Percentiles rank a stretch among this genome's conserved stretches.
Conservation (phyloP, 805 yeast genomes). For the Spathaspora arborariae region DNA sequence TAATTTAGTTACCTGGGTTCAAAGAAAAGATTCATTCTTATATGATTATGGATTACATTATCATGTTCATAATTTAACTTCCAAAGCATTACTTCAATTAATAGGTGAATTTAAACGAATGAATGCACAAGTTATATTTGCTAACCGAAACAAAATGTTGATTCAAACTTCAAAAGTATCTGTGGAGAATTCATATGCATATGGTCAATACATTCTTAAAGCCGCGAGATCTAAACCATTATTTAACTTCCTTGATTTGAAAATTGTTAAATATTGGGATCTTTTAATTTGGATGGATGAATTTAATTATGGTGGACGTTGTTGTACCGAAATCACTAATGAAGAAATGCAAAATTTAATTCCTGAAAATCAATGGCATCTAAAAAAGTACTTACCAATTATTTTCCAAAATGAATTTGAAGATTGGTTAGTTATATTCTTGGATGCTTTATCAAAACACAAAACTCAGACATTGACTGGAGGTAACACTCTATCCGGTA, state of each 20-base stretch:
- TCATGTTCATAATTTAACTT: constrained; percentile 83
- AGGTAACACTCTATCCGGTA: constrained; percentile 30
- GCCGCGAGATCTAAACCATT: constrained; percentile 76
- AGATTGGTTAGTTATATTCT: constrained; percentile 76
- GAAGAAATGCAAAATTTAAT: constrained; percentile 41
- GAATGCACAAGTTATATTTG: constrained; percentile 79
- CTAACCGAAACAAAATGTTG: constrained; percentile 71
- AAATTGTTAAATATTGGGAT: constrained; percentile 84
- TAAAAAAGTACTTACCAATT: constrained; percentile 67
- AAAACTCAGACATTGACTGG: constrained; percentile 43
- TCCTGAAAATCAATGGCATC: constrained; percentile 72
- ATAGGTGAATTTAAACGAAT: constrained; percentile 72
- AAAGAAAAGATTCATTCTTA: constrained; percentile 64
- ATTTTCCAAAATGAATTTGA: constrained; percentile 79
- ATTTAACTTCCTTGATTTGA: constrained; percentile 76
- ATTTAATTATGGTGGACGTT: constrained; percentile 77
- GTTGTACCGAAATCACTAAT: constrained; percentile 43
- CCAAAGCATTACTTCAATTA: constrained; percentile 76
- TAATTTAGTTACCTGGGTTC: constrained; percentile 82
- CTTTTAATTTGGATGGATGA: constrained; percentile 93
- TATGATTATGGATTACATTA: constrained; percentile 79
- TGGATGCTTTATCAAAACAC: constrained; percentile 59
- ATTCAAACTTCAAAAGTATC: constrained; percentile 70
- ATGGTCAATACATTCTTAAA: constrained; percentile 77
- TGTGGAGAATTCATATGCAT: constrained; percentile 87